Base-by-base conservation (phyloP, 306 rosid genomes). In the Acacia acuminata region DNA sequence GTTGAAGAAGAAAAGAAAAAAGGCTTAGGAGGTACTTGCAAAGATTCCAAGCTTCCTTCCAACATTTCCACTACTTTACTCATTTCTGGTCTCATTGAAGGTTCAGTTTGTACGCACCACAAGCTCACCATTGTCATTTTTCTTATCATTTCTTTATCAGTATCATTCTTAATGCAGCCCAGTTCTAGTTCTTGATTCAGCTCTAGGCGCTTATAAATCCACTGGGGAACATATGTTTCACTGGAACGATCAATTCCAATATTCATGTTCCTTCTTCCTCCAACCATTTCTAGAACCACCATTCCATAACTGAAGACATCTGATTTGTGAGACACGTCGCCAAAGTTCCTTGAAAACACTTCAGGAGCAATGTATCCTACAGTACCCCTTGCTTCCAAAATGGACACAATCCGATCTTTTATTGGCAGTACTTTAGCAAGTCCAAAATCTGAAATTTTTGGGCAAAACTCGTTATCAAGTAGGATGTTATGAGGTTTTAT, bases 221-320 rank as follows among this genome's bases (percentile, higher is more conserved):
- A 76, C 0, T 79, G 69, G 1, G 86, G 84, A 45, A 86, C 83
- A 71, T 80, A 79, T 64, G 71, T 42, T 8, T 79, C 80, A 44
- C 86, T 86, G 0, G 82, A 58, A 63, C 56, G 2, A 42, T 82
- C 82, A 56, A 34, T 81, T 65, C 73, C 56, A 9, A 6, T 78
- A 13, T 50, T 5, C 3, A 66, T 27, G 20, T 80, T 86, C 22
- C 24, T 73, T 56, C 83, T 80, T 55, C 83, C 80, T 2, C 84
- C 89, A 19, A 64, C 82, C 82, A 86, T 86, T 36, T 25, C 80
- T 16, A 78, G 42, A 12, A 79, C 44, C 69, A 70, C 19, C 87
- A 86, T 83, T 32, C 85, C 87, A 3, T 45, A 83, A 24, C 87
- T 86, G 0, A 83, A 86, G 3, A 86, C 85, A 83, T 86, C 78